Base-by-base conservation (phyloP, 1,139 yeast species). In the Pneumocystis oryctolagi region DNA sequence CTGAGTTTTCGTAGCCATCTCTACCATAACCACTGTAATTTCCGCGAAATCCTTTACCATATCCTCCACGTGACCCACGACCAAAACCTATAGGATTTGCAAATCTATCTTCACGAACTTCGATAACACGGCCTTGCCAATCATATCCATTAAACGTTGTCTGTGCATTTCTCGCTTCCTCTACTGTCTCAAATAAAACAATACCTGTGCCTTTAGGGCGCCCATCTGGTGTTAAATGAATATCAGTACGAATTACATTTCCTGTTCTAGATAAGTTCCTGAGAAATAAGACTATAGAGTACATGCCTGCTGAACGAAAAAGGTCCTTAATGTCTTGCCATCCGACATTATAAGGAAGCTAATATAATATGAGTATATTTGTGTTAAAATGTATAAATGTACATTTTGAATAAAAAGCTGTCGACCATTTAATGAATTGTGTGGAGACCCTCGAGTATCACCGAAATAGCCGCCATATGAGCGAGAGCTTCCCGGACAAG, bases 81-180 rank as follows among this genome's bases (percentile, higher is more conserved):
- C 65, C 62, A 12, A 60, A 35, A 20, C 39, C 28, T 18, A 62
- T 35, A 57, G 62, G 28, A 60, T 32, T 40, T 5, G 67, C 68
- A 58, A 61, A 67, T 1, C 69, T 64, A 60, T 68, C 70, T 57
- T 65, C 66, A 31, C 68, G 69, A 72, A 90, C 97, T 73, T 79
- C 92, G 65, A 90, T 88, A 75, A 85, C 89, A 74, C 86, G 87
- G 72, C 90, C 96, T 75, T 87, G 87, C 80, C 89, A 84, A 72
- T 87, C 83, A 90, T 87, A 87, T 77, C 96, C 96, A 77, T 89
- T 88, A 73, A 89, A 90, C 73, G 84, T 85, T 75, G 85, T 92
- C 74, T 89, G 87, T 68, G 97, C 97, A 72, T 87, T 89, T 67
- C 79, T 79, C 66, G 97, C 97, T 71, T 94, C 89, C 73, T 85